Evolutionary conservation across 257 asterid species (phyloP).

Genomic region (Datura wrightii): DNA sequence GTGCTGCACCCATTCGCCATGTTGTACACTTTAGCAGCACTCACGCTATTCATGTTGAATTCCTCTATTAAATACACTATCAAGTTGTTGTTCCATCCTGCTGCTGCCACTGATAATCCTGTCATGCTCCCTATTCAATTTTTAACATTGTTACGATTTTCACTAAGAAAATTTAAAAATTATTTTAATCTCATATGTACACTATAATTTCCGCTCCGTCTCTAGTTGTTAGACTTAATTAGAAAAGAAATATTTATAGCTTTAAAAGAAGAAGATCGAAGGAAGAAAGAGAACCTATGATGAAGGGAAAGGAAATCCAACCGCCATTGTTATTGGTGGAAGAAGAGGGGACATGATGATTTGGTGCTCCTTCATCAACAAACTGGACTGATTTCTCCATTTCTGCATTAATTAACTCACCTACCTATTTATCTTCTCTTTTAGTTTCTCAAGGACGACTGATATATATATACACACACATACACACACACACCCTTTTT

Average conservation of each 20-base stretch:
- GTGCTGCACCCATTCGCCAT: constrained; percentile 73
- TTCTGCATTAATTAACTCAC: constrained; percentile 18
- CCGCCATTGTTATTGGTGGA: constrained; percentile 43
- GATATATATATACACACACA: background rate
- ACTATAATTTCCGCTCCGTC: too few species aligned
- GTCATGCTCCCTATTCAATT: constrained; percentile 59
- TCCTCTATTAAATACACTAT: constrained; percentile 81
- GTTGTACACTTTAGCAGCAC: constrained; percentile 76
- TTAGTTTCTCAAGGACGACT: constrained; percentile 24
- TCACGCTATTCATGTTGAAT: constrained; percentile 71
- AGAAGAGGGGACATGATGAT: constrained; percentile 22
- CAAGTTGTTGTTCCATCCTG: constrained; percentile 72
- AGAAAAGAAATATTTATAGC: too few species aligned
- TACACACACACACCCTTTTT: background rate
- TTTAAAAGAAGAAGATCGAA: background rate
- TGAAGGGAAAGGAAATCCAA: constrained; percentile 66
- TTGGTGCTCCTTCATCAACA: constrained; percentile 10
- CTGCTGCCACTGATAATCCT: constrained; percentile 62
- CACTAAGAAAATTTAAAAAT: too few species aligned
- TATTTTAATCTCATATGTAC: too few species aligned
- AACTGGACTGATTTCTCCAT: constrained; percentile 26
- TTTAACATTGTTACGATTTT: background rate
- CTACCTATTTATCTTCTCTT: background rate
- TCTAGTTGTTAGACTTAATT: too few species aligned
- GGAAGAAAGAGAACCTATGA: constrained; percentile 45